Conservation (phyloP, 192 early-diverging fungal species). For the Ramicandelaber brevisporus region DNA sequence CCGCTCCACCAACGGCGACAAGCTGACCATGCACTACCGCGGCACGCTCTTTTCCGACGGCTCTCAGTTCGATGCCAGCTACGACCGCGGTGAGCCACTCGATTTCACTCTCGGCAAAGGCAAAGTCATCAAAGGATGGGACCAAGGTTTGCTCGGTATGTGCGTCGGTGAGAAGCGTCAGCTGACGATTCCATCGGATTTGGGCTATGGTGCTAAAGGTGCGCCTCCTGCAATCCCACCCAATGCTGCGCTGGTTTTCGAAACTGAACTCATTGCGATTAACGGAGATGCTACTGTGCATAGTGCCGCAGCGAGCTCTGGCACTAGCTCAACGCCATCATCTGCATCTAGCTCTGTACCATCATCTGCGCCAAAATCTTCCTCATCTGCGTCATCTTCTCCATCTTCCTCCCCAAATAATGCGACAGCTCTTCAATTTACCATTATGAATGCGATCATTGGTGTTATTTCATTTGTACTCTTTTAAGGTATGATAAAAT, state of each 20-base stretch:
- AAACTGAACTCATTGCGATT: slow-evolving; percentile 37
- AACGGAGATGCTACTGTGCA: slow-evolving; percentile 6
- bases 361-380: too few relatives aligned
- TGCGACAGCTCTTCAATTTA: too few relatives aligned
- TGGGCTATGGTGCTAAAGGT: slow-evolving; percentile 53
- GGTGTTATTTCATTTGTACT: too few relatives aligned
- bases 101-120: slow-evolving; percentile 68
- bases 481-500: neutral
- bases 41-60: slow-evolving; percentile 29
- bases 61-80: slow-evolving; percentile 63
- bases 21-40: slow-evolving; percentile 33
- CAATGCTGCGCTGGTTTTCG: slow-evolving; percentile 48
- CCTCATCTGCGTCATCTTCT: too few relatives aligned
- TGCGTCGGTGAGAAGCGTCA: slow-evolving; percentile 63
- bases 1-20: slow-evolving; percentile 21
- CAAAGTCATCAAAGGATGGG: slow-evolving; percentile 70
- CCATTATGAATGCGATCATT: neutral
- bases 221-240: slow-evolving; percentile 49
- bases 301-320: slow-evolving; percentile 2
- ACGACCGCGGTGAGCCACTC: slow-evolving; percentile 54
- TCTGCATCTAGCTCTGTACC: too few relatives aligned
- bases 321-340: too few relatives aligned
- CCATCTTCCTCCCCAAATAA: too few relatives aligned
- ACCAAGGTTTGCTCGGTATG: slow-evolving; percentile 68
- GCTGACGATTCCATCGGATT: slow-evolving; percentile 52